Evolutionary conservation across 495 filamentous ascomycete genomes (phyloP), one percentile per base, ranked within the genome.

Genomic region (Trichoderma asperelloides): DNA sequence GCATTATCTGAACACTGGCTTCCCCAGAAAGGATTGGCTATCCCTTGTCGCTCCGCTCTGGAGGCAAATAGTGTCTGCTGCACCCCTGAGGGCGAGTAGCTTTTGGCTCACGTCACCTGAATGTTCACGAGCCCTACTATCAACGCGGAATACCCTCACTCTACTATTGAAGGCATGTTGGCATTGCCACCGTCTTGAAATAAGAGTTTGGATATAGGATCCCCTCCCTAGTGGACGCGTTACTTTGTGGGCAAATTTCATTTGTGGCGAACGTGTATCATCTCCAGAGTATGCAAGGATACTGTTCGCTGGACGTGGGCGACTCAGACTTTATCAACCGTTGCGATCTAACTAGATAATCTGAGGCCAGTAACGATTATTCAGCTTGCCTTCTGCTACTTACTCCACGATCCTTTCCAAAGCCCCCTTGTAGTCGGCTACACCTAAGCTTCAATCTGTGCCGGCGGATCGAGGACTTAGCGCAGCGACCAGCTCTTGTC

Each of bases 11-110:
- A 30, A 25, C 55, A 60, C 55, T 30, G 55, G 30, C 30, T 60
- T 60, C 55, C 55, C 55, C 55, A 60, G 55, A 60, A 23, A 23
- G 55, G 55, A 25, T 25, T 60, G 25, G 27, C 55, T 25, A 11
- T 60, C 30, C 55, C 55, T 60, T 60, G 55, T 30, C 55, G 55
- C 55, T 60, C 55, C 55, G 55, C 55, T 25, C 55, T 21, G 27
- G 55, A 60, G 55, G 55, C 55, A 60, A 60, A 60, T 30, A 12
- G 55, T 60, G 25, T 60, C 25, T 60, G 11, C 55, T 27, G 55
- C 55, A 60, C 55, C 55, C 55, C 55, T 60, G 55, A 60, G 55
- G 55, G 23, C 55, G 16, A 28, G n/a, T 30, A 60, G 23, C 55
- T 28, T 47, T 30, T 60, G 55, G 25, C n/a, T 33, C 55, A 60